Evolutionary conservation across 306 rosid species (phyloP).

Genomic region (Spatholobus suberectus): DNA sequence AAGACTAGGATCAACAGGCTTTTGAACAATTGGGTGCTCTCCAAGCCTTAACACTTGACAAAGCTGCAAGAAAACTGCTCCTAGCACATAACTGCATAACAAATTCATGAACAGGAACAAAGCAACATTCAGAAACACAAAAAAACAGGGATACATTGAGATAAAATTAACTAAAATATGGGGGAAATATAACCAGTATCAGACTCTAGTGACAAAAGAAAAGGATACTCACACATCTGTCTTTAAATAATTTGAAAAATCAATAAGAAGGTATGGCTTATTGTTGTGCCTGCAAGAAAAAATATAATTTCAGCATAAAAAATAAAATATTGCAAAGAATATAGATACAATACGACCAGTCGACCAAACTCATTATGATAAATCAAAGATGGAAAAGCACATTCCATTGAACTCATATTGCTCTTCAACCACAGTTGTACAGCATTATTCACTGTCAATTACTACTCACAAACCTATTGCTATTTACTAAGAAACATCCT

Average conservation of each 20-base stretch:
- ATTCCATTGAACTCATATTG: constrained; percentile 1
- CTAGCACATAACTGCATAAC: constrained; percentile 73
- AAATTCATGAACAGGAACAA: constrained; percentile 32
- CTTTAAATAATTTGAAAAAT: constrained; percentile 69
- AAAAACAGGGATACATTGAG: constrained; percentile 16
- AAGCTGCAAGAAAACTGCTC: constrained; percentile 84
- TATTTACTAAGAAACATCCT: not conserved
- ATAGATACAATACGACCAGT: not conserved
- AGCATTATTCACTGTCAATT: not conserved
- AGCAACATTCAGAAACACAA: constrained; percentile 33
- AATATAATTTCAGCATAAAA: constrained; percentile 29
- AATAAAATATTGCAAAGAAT: constrained; percentile 13
- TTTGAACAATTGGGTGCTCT: constrained; percentile 72
- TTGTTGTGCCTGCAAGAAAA: constrained; percentile 57
- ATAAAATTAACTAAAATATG: constrained; percentile 9
- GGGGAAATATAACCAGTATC: not conserved
- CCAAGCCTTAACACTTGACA: constrained; percentile 71
- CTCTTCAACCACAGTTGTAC: not conserved
- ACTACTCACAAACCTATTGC: not conserved
- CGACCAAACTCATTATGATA: not conserved
- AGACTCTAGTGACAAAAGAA: constrained; percentile 17
- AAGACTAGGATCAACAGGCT: constrained; percentile 85
- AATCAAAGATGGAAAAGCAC: not conserved
- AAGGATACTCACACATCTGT: constrained; percentile 73
- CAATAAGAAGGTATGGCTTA: constrained; percentile 89